phyloP scores from a whole-genome alignment of 2,329 filamentous ascomycete genomes.

The Exophiala sideris region DNA sequence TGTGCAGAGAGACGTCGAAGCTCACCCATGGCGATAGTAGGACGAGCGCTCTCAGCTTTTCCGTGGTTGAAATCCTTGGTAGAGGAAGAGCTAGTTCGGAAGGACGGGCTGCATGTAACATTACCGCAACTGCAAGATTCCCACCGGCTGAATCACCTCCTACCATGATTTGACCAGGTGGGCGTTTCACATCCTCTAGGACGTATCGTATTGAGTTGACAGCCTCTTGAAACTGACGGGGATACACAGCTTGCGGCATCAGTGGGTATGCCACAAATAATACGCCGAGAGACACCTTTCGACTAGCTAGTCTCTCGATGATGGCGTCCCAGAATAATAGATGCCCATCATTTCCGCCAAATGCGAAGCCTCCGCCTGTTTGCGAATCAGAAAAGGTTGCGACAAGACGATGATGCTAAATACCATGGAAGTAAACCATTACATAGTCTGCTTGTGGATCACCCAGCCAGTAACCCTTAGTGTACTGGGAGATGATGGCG shows the following conservation, averaged over 20 bases:
- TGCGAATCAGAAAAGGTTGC: background rate
- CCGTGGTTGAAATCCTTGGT: background rate
- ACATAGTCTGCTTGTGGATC: conserved; percentile 11
- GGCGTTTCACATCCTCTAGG: conserved; percentile 31
- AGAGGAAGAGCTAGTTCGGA: conserved; percentile 42
- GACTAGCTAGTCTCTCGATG: background rate
- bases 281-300: conserved; percentile 46
- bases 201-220: conserved; percentile 40
- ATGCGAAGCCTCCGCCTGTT: conserved; percentile 20
- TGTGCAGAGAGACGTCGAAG: conserved; percentile 45
- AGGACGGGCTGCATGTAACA: conserved; percentile 42
- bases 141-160: conserved; percentile 45
- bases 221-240: conserved; percentile 42
- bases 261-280: conserved; percentile 58
- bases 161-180: conserved; percentile 35
- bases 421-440: conserved; percentile 22
- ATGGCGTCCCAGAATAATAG: conserved; percentile 19
- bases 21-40: conserved; percentile 59
- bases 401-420: background rate
- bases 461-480: conserved; percentile 21
- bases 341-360: conserved; percentile 17
- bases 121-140: conserved; percentile 33
- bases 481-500: conserved; percentile 9
- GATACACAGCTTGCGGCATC: conserved; percentile 43
- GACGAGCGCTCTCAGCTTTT: conserved; percentile 47